Percentiles rank a stretch among this genome's conserved stretches.
Conservation (phyloP, 805 yeast genomes). For the Cyberlindnera samutprakarnensis region DNA sequence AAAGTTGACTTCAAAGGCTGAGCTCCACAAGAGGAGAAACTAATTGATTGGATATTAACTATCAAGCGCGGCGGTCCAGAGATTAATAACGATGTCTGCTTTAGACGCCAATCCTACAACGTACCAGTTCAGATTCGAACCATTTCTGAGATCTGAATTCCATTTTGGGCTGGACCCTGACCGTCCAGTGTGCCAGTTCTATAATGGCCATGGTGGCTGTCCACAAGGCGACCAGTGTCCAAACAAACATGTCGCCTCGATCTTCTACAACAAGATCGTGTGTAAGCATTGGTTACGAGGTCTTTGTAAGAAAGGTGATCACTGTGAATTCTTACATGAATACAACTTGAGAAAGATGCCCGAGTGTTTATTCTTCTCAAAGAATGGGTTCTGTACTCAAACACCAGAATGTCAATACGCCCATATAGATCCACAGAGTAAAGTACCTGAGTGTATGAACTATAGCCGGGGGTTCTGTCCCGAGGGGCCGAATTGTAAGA, state of each 20-base stretch:
- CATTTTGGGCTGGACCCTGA: slow-evolving; percentile 82
- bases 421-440: slow-evolving; percentile 84
- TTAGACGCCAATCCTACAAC: slow-evolving; percentile 32
- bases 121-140: slow-evolving; percentile 64
- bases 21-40: no score
- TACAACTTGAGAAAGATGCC: slow-evolving; percentile 94
- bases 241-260: slow-evolving; percentile 71
- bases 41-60: no score
- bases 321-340: slow-evolving; percentile 94
- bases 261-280: slow-evolving; percentile 70
- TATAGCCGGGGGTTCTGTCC: slow-evolving; percentile 89
- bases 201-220: slow-evolving; percentile 61
- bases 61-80: no score
- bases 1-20: no score
- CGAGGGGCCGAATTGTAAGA: slow-evolving; percentile 79
- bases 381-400: slow-evolving; percentile 81
- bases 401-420: slow-evolving; percentile 89
- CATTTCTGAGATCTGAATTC: slow-evolving; percentile 72
- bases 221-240: slow-evolving; percentile 85
- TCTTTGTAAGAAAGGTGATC: slow-evolving; percentile 90
- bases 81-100: slow-evolving; percentile 23
- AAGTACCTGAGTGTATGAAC: slow-evolving; percentile 80
- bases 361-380: slow-evolving; percentile 82
- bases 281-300: slow-evolving; percentile 99
- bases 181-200: slow-evolving; percentile 78